phyloP scores from a whole-genome alignment of 345 rosid genomes.

The Bruguiera gymnorhiza region DNA sequence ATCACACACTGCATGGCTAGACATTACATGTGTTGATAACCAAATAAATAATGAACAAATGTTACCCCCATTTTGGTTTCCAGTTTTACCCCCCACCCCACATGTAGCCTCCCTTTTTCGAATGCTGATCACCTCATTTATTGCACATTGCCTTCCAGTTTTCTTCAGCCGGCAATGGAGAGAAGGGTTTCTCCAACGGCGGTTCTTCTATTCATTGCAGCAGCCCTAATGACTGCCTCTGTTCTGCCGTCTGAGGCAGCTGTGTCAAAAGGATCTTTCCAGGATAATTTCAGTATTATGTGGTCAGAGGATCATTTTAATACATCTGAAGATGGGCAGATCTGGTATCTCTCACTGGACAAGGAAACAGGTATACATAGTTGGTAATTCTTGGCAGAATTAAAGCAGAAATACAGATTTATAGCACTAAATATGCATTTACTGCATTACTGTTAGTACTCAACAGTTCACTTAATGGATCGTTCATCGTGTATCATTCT shows the following conservation, averaged over 20 bases:
- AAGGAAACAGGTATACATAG: constrained; percentile 71
- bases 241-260: constrained; percentile 27
- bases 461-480: too few relatives aligned
- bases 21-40: not conserved
- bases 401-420: not conserved
- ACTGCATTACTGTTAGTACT: too few relatives aligned
- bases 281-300: constrained; percentile 91
- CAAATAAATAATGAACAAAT: constrained; percentile 12
- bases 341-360: constrained; percentile 91
- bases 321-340: constrained; percentile 90
- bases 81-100: constrained; percentile 24
- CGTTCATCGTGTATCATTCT: not conserved
- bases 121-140: constrained; percentile 29
- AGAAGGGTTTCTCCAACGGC: constrained; percentile 36
- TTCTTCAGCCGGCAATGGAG: constrained; percentile 24
- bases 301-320: constrained; percentile 90
- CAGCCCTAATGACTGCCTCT: constrained; percentile 34
- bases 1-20: not conserved
- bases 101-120: constrained; percentile 1
- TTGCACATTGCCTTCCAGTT: constrained; percentile 10
- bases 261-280: constrained; percentile 50
- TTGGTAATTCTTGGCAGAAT: not conserved
- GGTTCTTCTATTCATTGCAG: constrained; percentile 30
- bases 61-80: constrained; percentile 18
- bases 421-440: not conserved